Conservation (phyloP, 2,329 filamentous ascomycete genomes). For the Ceratocystis ficicola region DNA sequence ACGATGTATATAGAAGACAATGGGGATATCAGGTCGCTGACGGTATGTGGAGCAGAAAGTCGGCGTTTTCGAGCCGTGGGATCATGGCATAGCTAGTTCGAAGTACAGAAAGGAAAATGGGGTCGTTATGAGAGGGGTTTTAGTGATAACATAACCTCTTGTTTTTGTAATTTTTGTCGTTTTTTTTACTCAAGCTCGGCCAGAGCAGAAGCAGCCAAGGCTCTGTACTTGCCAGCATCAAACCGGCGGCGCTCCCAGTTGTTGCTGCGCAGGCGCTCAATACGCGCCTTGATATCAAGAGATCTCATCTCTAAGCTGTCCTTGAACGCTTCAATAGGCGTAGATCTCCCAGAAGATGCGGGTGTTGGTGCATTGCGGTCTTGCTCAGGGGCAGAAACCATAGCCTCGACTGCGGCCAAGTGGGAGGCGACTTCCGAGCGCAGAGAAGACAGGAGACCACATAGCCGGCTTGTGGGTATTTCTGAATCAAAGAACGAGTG, state of each 20-base stretch:
- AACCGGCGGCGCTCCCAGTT: constrained; percentile 48
- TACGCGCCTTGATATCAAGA: constrained; percentile 38
- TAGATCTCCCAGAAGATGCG: constrained; percentile 16
- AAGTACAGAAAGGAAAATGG: constrained; percentile 8
- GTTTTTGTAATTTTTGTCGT: neutral
- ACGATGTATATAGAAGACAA: neutral
- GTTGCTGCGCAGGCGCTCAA: constrained; percentile 41
- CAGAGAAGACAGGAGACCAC: constrained; percentile 37
- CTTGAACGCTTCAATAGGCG: constrained; percentile 24
- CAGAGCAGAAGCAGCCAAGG: constrained; percentile 39
- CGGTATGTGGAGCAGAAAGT: neutral
- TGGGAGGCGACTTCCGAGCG: constrained; percentile 40
- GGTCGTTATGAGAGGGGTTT: constrained; percentile 1
- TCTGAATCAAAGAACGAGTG: constrained; percentile 30
- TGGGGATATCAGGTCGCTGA: constrained; percentile 9
- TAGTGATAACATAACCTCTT: neutral
- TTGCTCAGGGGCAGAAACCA: constrained; percentile 27
- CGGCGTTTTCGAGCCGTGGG: neutral
- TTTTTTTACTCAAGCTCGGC: constrained; percentile 35
- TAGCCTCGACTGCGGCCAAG: constrained; percentile 35
- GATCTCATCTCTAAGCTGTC: constrained; percentile 31
- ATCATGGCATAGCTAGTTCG: neutral
- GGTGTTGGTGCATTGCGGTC: constrained; percentile 16
- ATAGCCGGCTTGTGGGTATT: constrained; percentile 39
- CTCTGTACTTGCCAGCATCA: constrained; percentile 41